Conservation (phyloP, 331 rosid genomes). For the Quercus phellos region DNA sequence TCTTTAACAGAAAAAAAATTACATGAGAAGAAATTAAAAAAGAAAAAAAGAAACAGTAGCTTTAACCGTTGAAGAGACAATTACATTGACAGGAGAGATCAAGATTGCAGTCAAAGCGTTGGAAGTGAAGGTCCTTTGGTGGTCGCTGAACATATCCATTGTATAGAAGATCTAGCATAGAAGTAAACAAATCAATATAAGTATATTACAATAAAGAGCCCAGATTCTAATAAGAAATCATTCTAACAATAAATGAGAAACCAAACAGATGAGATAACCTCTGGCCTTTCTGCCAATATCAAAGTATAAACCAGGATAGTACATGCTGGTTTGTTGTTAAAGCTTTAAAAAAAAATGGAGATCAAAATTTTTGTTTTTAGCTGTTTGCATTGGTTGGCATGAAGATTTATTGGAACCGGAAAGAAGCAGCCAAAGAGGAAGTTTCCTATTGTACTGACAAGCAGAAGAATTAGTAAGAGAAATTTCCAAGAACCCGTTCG, state of each 20-base stretch:
- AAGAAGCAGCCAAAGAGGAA: conserved; percentile 38
- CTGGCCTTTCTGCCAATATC: conserved; percentile 61
- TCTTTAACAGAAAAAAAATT: neutral
- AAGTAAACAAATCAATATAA: conserved; percentile 22
- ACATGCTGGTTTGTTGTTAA: conserved; percentile 35
- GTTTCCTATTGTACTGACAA: conserved; percentile 38
- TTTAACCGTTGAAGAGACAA: conserved; percentile 5
- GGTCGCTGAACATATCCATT: conserved; percentile 42
- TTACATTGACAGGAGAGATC: conserved; percentile 58
- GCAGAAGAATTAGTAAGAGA: conserved; percentile 18
- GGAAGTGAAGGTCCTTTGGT: conserved; percentile 39
- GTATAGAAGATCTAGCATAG: conserved; percentile 53
- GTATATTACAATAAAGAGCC: neutral
- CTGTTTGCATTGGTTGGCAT: conserved; percentile 26
- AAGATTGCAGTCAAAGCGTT: conserved; percentile 45
- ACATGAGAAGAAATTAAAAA: neutral
- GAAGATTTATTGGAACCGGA: conserved; percentile 34
- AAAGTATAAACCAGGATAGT: conserved; percentile 43
- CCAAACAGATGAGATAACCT: conserved; percentile 36
- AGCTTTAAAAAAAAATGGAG: neutral
- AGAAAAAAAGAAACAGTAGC: neutral
- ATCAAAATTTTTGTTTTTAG: conserved; percentile 20
- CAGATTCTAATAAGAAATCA: conserved; percentile 1
- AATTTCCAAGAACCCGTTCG: conserved; percentile 35
- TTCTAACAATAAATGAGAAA: neutral